Base-by-base conservation (phyloP, 2,329 filamentous ascomycete genomes). In the Fonsecaea monophora region DNA sequence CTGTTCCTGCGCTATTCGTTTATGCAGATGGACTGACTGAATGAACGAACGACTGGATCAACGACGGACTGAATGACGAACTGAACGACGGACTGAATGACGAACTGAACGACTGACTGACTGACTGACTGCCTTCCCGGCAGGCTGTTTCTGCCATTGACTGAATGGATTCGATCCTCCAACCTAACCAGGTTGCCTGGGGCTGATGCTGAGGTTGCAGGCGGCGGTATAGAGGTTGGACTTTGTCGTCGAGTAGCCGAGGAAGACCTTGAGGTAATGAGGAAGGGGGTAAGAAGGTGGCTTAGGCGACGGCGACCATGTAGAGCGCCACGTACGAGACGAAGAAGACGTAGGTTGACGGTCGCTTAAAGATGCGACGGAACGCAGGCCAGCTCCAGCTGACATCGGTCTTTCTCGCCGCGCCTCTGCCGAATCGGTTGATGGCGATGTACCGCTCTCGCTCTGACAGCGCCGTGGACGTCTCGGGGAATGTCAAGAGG, bases 331-430 rank as follows among this genome's bases (percentile, higher is more conserved):
- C 45, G 42, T 71, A 73, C 15, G 67, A 69, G 2, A 68, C 63
- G 56, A 73, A 73, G 65, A 72, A 71, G 7, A 69, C 68, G 53
- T 71, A 71, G 6, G 73, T 73, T n/a, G 71, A 72, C 7, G 71
- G 72, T 15, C 72, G 65, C 30, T 42, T 25, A 1, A 1, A 21
- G 21, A 21, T 21, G 21, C 21, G 21, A 21, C 21, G 21, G 59
- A 73, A 73, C 12, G 70, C 71, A 21, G 62, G 60, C 71, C 64
- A 69, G 40, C 64, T 60, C 67, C 66, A 73, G 25, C 64, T 70
- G 4, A 69, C 66, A 30, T 72, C 71, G 1, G 71, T 73, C 34
- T 64, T 63, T 38, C 71, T 56, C 34, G 71, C 68, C 5, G 64
- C 55, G 40, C 71, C 71, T 4, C 68, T 65, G 7, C 70, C 70